These are phyloP conservation scores for Pascua sp. DNA, from an alignment of 1,284 basidiomycete genomes.

Conservation along the genomic window DNA sequence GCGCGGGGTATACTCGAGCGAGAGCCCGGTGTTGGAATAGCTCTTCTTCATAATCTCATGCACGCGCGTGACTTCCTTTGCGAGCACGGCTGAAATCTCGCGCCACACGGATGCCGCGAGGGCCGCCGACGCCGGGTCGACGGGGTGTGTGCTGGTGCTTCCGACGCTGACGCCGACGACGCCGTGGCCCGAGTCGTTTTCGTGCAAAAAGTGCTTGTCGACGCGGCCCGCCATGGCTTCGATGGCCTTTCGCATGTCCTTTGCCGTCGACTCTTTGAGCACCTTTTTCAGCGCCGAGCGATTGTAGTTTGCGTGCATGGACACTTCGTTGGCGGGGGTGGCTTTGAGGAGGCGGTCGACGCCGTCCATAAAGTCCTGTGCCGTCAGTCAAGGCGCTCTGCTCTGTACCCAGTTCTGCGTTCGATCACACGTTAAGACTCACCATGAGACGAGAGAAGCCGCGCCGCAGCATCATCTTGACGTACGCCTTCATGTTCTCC, in stretches of 20 bases:
- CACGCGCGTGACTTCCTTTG: constrained; percentile 68
- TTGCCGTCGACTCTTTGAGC: constrained; percentile 76
- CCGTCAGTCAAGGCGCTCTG: background rate
- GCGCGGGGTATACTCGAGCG: constrained; percentile 67
- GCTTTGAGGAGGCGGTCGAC: constrained; percentile 79
- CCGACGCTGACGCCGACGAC: background rate
- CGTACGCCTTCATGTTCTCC: constrained; percentile 79
- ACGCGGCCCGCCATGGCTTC: constrained; percentile 86
- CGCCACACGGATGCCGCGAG: constrained; percentile 81
- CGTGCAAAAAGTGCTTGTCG: constrained; percentile 77
- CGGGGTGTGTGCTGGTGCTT: background rate
- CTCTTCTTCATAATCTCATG: constrained; percentile 66
- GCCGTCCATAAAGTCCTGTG: constrained; percentile 88
- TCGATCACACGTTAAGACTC: constrained; percentile 40
- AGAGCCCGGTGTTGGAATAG: constrained; percentile 66
- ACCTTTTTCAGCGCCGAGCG: constrained; percentile 76
- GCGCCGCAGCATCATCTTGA: constrained; percentile 79
- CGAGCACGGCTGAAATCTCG: constrained; percentile 75
- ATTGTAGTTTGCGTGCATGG: constrained; percentile 71
- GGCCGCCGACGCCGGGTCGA: constrained; percentile 53
- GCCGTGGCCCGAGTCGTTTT: constrained; percentile 30
- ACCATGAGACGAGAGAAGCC: constrained; percentile 86
- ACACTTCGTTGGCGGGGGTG: constrained; percentile 73
- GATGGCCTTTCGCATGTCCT: constrained; percentile 78
- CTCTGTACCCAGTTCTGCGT: no score